phyloP scores from a whole-genome alignment of 306 rosid genomes.

The Biancaea sappan region DNA sequence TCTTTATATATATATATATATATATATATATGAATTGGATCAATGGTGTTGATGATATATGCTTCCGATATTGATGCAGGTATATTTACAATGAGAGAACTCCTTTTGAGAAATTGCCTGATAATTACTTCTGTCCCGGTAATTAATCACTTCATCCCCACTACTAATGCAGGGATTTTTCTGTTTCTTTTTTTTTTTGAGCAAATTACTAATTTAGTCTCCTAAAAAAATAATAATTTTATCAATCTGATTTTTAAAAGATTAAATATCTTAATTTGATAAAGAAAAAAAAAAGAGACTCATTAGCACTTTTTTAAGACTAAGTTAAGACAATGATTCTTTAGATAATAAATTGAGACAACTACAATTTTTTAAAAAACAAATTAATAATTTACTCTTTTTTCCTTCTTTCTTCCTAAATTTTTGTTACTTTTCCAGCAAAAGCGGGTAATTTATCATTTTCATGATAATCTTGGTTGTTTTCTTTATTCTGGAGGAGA shows the following conservation, averaged over 20 bases:
- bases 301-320: too few relatives aligned
- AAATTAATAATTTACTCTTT: too few relatives aligned
- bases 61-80: slow-evolving; percentile 49
- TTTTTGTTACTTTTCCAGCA: not conserved
- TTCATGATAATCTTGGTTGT: not conserved
- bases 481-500: not conserved
- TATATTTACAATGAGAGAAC: slow-evolving; percentile 85
- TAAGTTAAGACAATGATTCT: too few relatives aligned
- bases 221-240: too few relatives aligned
- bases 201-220: too few relatives aligned
- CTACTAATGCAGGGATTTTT: not conserved
- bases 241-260: too few relatives aligned
- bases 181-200: not conserved
- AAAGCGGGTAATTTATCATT: not conserved
- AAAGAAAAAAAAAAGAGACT: too few relatives aligned
- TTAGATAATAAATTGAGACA: too few relatives aligned
- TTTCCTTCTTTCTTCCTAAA: not conserved
- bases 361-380: too few relatives aligned
- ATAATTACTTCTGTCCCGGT: slow-evolving; percentile 86
- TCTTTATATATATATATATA: not conserved
- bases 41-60: not conserved
- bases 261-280: too few relatives aligned
- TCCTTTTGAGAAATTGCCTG: slow-evolving; percentile 78
- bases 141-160: slow-evolving; percentile 13
- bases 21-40: not conserved